These are phyloP conservation scores for Metschnikowia noctiluminum DNA, from an alignment of 805 yeast genomes.

Conservation along the genomic window DNA sequence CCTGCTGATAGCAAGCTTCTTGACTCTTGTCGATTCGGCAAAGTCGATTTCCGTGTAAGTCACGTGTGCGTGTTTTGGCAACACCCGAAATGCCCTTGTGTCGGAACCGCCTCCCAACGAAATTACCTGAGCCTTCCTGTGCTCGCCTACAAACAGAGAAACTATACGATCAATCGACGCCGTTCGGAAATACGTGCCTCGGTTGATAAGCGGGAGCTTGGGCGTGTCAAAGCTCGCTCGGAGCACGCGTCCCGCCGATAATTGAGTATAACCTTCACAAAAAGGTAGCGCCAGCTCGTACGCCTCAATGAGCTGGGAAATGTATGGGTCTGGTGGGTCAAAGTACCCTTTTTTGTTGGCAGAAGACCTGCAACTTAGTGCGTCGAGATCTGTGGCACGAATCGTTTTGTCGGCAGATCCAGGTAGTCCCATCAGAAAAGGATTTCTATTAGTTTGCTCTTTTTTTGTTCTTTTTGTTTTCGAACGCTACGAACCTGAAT, in stretches of 20 bases:
- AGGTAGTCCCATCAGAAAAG: constrained; percentile 23
- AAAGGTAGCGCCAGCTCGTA: constrained; percentile 36
- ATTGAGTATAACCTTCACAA: constrained; percentile 35
- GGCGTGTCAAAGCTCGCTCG: constrained; percentile 37
- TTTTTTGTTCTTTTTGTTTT: background rate
- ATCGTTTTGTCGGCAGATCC: constrained; percentile 40
- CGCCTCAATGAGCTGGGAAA: constrained; percentile 32
- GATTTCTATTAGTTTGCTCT: no score
- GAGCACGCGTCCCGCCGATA: constrained; percentile 41
- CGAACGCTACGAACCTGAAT: no score
- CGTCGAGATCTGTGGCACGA: constrained; percentile 65
- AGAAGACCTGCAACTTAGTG: constrained; percentile 59
- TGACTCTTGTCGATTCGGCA: constrained; percentile 48
- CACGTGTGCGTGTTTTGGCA: constrained; percentile 25
- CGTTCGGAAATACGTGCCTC: constrained; percentile 68
- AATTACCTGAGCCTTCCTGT: constrained; percentile 47
- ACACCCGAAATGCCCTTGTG: constrained; percentile 56
- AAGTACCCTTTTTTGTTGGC: constrained; percentile 50
- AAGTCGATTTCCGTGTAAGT: constrained; percentile 64
- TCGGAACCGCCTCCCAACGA: constrained; percentile 84
- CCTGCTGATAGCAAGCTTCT: constrained; percentile 45
- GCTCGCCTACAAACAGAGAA: constrained; percentile 34
- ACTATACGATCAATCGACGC: constrained; percentile 47
- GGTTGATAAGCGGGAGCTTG: constrained; percentile 63
- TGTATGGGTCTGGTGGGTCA: constrained; percentile 34